Percentiles rank a stretch among this genome's conserved stretches.
These are phyloP conservation scores for Perkinsus olseni DNA, from an alignment of 169 alveolate genomes.

Conservation along the genomic window DNA sequence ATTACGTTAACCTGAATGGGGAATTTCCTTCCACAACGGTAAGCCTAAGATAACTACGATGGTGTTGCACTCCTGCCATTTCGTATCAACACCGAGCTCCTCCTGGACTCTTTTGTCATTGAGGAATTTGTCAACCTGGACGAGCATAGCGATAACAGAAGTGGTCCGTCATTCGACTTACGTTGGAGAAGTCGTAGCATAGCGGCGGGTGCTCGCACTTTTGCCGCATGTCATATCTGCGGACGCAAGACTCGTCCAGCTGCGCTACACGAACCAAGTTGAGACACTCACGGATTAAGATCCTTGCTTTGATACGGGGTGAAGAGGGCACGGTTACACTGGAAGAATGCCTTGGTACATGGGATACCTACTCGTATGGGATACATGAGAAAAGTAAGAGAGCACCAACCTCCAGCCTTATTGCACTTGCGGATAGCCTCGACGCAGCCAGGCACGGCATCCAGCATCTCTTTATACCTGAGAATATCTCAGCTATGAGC, in stretches of 20 bases:
- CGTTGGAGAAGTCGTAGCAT: constrained; percentile 50
- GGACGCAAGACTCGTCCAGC: constrained; percentile 29
- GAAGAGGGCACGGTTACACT: not conserved
- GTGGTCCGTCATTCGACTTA: not conserved
- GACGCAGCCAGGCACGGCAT: constrained; percentile 36
- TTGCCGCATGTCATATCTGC: constrained; percentile 55
- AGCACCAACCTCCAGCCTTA: constrained; percentile 17
- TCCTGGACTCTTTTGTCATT: constrained; percentile 20
- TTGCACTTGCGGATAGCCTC: constrained; percentile 48
- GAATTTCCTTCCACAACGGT: not conserved
- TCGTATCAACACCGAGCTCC: constrained; percentile 38
- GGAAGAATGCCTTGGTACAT: not conserved
- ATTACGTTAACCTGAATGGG: constrained; percentile 10
- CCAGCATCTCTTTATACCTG: constrained; percentile 20
- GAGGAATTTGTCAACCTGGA: constrained; percentile 17
- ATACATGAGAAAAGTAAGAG: not conserved
- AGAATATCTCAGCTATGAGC: not conserved
- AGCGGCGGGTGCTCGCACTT: constrained; percentile 56
- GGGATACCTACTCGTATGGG: not conserved
- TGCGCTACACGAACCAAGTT: not conserved
- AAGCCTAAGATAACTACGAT: not conserved
- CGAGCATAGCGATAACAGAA: not conserved
- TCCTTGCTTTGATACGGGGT: not conserved
- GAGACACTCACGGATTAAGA: not conserved
- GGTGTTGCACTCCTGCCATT: constrained; percentile 49